Conservation (phyloP, 2,329 filamentous ascomycete genomes). For the Gnomoniopsis sp. region DNA sequence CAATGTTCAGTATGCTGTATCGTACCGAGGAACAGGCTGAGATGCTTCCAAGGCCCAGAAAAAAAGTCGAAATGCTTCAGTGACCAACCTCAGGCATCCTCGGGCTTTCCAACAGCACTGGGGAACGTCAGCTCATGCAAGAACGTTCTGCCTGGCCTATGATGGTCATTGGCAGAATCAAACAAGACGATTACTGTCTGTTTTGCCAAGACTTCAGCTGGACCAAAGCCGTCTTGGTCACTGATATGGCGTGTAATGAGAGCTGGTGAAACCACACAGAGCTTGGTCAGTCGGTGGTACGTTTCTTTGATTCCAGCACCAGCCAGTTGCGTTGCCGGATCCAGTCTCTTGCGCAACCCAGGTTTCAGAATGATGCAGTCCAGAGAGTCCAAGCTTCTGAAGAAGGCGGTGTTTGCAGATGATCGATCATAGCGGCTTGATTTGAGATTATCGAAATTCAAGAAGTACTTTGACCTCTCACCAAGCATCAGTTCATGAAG, state of each 20-base stretch:
- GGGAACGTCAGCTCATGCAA: background rate
- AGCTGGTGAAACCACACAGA: background rate
- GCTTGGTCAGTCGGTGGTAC: background rate
- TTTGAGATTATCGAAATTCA: background rate
- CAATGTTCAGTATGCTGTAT: too few species aligned
- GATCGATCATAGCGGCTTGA: background rate
- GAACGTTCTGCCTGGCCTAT: background rate
- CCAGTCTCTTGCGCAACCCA: background rate
- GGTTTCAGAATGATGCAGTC: background rate
- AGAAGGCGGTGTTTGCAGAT: background rate
- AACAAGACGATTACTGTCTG: background rate
- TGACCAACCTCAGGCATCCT: too few species aligned
- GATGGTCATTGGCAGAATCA: background rate
- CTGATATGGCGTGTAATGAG: background rate
- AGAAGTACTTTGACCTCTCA: background rate
- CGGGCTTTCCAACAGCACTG: background rate
- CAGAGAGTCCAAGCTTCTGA: background rate
- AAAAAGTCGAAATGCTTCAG: too few species aligned
- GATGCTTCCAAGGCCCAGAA: too few species aligned
- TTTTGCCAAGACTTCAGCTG: background rate
- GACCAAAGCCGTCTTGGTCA: background rate
- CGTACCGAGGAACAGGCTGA: too few species aligned
- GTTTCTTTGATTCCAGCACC: background rate
- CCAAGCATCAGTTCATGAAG: background rate
- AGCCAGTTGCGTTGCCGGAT: background rate